A percentile compares a stretch with the other conserved stretches of the same genome.
Conservation (phyloP, 202 grass and related monocot genomes). For the Saccharum hybrid region DNA sequence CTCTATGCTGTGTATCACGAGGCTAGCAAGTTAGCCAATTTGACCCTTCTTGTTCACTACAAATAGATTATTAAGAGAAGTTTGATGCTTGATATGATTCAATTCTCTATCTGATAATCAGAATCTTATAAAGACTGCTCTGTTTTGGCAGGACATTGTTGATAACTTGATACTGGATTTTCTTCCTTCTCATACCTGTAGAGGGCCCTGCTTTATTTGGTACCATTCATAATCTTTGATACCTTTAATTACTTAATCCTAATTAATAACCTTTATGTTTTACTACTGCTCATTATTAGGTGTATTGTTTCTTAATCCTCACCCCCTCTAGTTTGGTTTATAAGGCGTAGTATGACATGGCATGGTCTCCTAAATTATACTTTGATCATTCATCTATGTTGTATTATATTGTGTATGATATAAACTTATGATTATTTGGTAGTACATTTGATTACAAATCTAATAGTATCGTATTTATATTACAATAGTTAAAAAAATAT, state of each 20-base stretch:
- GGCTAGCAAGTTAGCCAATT: not conserved
- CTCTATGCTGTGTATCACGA: not conserved
- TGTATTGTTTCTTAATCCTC: not conserved
- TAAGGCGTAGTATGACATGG: no score
- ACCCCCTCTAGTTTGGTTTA: no score
- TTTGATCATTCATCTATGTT: no score
- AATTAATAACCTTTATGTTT: not conserved
- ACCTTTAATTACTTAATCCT: not conserved
- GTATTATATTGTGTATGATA: no score
- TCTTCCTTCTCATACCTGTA: not conserved
- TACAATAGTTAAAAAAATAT: no score
- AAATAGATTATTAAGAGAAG: not conserved
- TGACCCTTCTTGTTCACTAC: not conserved
- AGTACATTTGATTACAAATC: no score
- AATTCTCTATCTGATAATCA: not conserved
- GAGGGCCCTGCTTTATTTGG: constrained; percentile 25
- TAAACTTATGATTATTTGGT: no score
- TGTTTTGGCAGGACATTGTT: constrained; percentile 34
- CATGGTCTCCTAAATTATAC: no score
- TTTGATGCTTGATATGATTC: constrained; percentile 6
- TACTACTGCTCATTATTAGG: constrained; percentile 8
- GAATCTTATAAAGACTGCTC: constrained; percentile 14
- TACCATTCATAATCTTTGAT: constrained; percentile 36
- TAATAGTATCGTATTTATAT: no score
- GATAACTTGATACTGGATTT: constrained; percentile 19